These are phyloP conservation scores for Phyllosticta ampelicida DNA, from an alignment of 2,329 filamentous ascomycete species.

Conservation along the genomic window DNA sequence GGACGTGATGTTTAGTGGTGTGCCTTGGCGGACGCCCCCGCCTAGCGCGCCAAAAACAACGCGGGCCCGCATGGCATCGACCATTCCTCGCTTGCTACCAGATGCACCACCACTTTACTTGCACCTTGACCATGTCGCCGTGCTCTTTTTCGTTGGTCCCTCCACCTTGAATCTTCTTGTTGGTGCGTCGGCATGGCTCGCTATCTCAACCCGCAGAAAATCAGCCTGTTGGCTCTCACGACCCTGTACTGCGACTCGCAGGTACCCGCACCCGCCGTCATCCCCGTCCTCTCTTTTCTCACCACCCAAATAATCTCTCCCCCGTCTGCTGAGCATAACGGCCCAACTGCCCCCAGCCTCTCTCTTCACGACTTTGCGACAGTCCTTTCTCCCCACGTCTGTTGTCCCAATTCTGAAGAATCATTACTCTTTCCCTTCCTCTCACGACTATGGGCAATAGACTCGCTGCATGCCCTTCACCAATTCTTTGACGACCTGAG, in stretches of 20 bases:
- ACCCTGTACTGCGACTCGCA: slow-evolving; percentile 67
- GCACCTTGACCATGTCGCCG: background rate
- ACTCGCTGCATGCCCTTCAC: slow-evolving; percentile 57
- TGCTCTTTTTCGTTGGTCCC: background rate
- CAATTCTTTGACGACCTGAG: slow-evolving; percentile 57
- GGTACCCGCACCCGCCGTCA: slow-evolving; percentile 58
- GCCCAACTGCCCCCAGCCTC: slow-evolving; percentile 25
- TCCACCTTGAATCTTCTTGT: background rate
- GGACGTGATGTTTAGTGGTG: background rate
- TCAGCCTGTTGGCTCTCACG: slow-evolving; percentile 70
- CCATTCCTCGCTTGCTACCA: background rate
- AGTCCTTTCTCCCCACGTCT: slow-evolving; percentile 32
- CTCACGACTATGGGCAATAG: slow-evolving; percentile 69
- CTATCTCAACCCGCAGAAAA: slow-evolving; percentile 80
- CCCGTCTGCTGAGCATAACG: slow-evolving; percentile 4
- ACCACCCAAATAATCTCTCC: slow-evolving; percentile 52
- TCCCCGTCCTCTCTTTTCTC: slow-evolving; percentile 70
- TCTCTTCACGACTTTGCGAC: slow-evolving; percentile 35
- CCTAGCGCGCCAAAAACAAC: background rate
- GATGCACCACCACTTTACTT: background rate
- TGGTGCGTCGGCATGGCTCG: slow-evolving; percentile 49
- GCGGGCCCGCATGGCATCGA: background rate
- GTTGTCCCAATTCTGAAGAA: slow-evolving; percentile 30
- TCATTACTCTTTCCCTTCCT: slow-evolving; percentile 45
- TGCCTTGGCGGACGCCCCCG: background rate